phyloP scores from a whole-genome alignment of 192 early-diverging fungal species.

The Paraglomus occultum region DNA sequence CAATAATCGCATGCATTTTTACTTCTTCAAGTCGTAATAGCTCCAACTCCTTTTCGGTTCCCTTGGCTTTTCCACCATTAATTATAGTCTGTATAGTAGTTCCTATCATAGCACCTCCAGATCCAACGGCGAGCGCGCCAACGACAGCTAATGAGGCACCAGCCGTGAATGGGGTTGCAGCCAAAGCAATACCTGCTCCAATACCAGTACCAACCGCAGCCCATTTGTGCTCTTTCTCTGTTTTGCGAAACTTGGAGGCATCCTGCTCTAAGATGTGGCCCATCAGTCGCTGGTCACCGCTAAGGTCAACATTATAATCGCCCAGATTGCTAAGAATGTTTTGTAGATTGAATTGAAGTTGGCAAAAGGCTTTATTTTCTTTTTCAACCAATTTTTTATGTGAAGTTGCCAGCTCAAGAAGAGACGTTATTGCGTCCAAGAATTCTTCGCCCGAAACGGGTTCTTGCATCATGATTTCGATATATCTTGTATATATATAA shows the following conservation, averaged over 20 bases:
- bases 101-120: conserved; percentile 17
- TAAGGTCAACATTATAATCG: neutral
- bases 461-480: conserved; percentile 13
- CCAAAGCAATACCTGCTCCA: conserved; percentile 6
- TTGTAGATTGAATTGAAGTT: neutral
- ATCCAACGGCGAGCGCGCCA: conserved; percentile 7
- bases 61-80: conserved; percentile 3
- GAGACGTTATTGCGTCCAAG: conserved; percentile 12
- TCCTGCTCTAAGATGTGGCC: conserved; percentile 8
- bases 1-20: neutral
- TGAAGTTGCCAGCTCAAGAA: neutral
- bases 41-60: conserved; percentile 2
- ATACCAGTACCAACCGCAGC: conserved; percentile 7
- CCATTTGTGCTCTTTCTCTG: neutral
- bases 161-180: conserved; percentile 14
- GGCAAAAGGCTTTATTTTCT: neutral
- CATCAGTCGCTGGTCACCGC: neutral
- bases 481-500: conserved; percentile 1
- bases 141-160: conserved; percentile 17
- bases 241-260: neutral
- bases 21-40: neutral
- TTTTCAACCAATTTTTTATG: neutral
- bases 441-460: conserved; percentile 1
- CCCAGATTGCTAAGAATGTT: conserved; percentile 4
- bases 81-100: neutral